Evolutionary conservation across 805 yeast genomes (phyloP), one percentile per base, ranked within the genome.

Genomic region (Jamesozyma piceae): DNA sequence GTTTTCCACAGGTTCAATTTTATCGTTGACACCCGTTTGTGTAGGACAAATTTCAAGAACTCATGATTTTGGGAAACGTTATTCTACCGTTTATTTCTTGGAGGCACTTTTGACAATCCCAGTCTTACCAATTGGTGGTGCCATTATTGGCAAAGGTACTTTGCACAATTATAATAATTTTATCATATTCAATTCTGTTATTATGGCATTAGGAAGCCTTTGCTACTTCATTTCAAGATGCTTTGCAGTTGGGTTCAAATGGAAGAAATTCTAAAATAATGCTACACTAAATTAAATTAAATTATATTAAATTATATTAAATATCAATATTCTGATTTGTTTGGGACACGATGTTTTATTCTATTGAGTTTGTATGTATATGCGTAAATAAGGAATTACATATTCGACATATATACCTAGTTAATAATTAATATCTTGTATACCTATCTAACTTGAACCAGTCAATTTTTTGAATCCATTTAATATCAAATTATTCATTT

Each of bases 21-120:
- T 78, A 38, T 70, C 82, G 3, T 53, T 78, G 36, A 71, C 77
- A 14, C 82, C 83, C 2, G 77, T 74, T 2, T 74, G 82, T 50
- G 65, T 75, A 30, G 80, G 79, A 1, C 77, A 74, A 40, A 74
- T 79, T 29, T 74, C 81, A 15, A 69, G 72, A 41, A 69, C 74
- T 1, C 71, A 71, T 36, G 72, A 68, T 47, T 75, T 75, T 53
- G 81, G 80, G 6, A 70, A 71, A 49, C 66, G 78, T 17, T 76
- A 74, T 53, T 72, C 80, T 1, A 70, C 80, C 0, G 70, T 77
- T 50, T 80, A 78, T 57, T 71, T 77, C 36, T 59, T 77, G 51
- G 77, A 75, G 11, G 73, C 85, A 2, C 63, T 77, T 43, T 65
- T 72, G 14, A 64, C 69, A 27, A 60, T 77, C 24, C 66, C 72